Base-by-base conservation (phyloP, 2,329 filamentous ascomycete genomes). In the Magnaporthales sp. region DNA sequence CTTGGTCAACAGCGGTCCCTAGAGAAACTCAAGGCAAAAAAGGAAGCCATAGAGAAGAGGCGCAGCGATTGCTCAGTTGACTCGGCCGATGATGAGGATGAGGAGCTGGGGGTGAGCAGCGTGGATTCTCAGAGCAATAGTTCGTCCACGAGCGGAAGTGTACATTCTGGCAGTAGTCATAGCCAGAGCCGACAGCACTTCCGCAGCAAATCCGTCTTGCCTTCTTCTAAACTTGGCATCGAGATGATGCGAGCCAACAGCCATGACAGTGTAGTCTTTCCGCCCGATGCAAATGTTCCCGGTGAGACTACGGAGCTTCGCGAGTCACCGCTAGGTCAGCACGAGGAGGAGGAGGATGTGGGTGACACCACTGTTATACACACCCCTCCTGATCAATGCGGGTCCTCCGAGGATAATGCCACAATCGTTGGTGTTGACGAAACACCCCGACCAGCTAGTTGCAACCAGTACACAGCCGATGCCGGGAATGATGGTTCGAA, bases 181-280 rank as follows among this genome's bases (percentile, higher is more conserved):
- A 68, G 66, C 51, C 31, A 31, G 81, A 54, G 58, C 27, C 62
- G 65, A 1, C 74, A 76, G 79, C 77, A 90, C 77, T 76, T 80
- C 56, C 81, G 85, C 51, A 80, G 79, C 68, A 87, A 88, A 70
- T 78, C 80, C 19, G 81, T 83, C 51, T 83, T 91, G 27, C 89
- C 91, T 13, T 91, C 90, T 66, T 97, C 93, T 0, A 97, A 97
- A 77, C 85, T 98, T 1, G 93, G 93, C 1, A 95, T 93, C 64
- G 94, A 98, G 77, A 97, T 98, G 94, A 94, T 97, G 92, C 88
- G 94, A 63, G 96, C 94, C 24, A 96, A 97, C 76, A 97, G 92
- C 74, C 90, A 94, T 72, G 94, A 96, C 63, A 97, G 93, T 73
- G 86, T 91, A 66, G 81, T 81, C 1, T 65, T 60, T 19, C 56